A percentile compares a stretch with the other conserved stretches of the same genome.
These are phyloP conservation scores for Globisporangium heterothallicum DNA, from an alignment of 352 stramenopile species.

Conservation along the genomic window DNA sequence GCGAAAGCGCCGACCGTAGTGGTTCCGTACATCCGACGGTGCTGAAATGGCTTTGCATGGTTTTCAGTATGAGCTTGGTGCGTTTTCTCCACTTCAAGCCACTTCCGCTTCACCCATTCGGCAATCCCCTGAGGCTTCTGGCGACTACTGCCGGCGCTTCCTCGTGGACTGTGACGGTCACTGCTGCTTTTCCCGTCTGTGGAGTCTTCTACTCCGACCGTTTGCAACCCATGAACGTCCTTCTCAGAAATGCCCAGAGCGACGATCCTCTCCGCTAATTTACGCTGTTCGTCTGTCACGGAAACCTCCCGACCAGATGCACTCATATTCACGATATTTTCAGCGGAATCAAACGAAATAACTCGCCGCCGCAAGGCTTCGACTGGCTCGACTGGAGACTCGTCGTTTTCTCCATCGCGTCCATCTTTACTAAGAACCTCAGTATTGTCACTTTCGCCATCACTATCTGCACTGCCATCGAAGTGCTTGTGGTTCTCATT, in stretches of 20 bases:
- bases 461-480: conserved; percentile 13
- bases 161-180: background rate
- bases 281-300: conserved; percentile 52
- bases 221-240: conserved; percentile 32
- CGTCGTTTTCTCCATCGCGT: conserved; percentile 14
- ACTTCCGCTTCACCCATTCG: conserved; percentile 18
- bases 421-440: conserved; percentile 20
- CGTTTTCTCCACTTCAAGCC: conserved; percentile 11
- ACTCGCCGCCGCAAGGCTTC: conserved; percentile 59
- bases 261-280: conserved; percentile 69
- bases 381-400: conserved; percentile 36
- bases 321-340: conserved; percentile 67
- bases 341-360: conserved; percentile 74
- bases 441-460: conserved; percentile 21
- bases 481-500: conserved; percentile 15
- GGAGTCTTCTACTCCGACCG: conserved; percentile 9
- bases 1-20: conserved; percentile 80
- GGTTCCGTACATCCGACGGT: conserved; percentile 69
- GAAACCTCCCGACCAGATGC: conserved; percentile 25
- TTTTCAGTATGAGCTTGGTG: conserved; percentile 4
- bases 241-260: conserved; percentile 55
- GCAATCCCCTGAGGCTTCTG: conserved; percentile 10
- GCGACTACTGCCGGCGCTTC: conserved; percentile 1
- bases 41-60: conserved; percentile 32
- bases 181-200: background rate